A percentile compares a stretch with the other conserved stretches of the same genome.
These are phyloP conservation scores for Saccharomycopsis selenospora DNA, from an alignment of 805 yeast genomes.

Conservation along the genomic window DNA sequence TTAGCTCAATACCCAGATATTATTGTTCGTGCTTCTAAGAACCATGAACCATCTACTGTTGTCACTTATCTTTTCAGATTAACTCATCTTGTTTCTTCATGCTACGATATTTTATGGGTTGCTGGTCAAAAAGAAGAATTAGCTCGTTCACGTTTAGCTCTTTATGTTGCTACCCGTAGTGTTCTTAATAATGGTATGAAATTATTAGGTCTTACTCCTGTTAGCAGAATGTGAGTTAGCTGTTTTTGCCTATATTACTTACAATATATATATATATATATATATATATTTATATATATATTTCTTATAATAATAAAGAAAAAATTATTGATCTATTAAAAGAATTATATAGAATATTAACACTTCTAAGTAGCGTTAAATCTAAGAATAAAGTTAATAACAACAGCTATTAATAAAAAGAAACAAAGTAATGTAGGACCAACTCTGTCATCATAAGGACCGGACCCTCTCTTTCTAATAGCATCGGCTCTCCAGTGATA, in stretches of 20 bases:
- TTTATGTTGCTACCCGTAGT: constrained; percentile 84
- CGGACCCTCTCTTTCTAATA: constrained; percentile 93
- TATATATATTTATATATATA: too few relatives aligned
- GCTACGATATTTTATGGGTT: constrained; percentile 94
- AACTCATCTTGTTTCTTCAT: constrained; percentile 91
- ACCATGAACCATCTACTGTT: constrained; percentile 85
- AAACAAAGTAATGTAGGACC: constrained; percentile 98
- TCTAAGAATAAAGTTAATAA: constrained; percentile 85
- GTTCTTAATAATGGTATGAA: constrained; percentile 85
- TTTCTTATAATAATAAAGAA: too few relatives aligned
- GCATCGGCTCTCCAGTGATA: constrained; percentile 99
- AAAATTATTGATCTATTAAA: too few relatives aligned
- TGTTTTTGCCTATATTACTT: not conserved
- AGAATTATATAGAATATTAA: too few relatives aligned
- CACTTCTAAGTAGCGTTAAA: constrained; percentile 50
- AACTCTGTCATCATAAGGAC: constrained; percentile 98
- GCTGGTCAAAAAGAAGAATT: constrained; percentile 87
- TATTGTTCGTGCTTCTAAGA: constrained; percentile 72
- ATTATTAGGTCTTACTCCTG: constrained; percentile 92
- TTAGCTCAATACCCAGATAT: constrained; percentile 90
- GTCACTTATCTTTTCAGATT: constrained; percentile 90
- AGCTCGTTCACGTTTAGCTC: constrained; percentile 85
- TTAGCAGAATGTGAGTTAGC: constrained; percentile 77
- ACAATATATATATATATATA: too few relatives aligned
- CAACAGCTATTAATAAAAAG: constrained; percentile 86